Evolutionary conservation across 345 rosid genomes (phyloP).

Genomic region (Camelina laxa): DNA sequence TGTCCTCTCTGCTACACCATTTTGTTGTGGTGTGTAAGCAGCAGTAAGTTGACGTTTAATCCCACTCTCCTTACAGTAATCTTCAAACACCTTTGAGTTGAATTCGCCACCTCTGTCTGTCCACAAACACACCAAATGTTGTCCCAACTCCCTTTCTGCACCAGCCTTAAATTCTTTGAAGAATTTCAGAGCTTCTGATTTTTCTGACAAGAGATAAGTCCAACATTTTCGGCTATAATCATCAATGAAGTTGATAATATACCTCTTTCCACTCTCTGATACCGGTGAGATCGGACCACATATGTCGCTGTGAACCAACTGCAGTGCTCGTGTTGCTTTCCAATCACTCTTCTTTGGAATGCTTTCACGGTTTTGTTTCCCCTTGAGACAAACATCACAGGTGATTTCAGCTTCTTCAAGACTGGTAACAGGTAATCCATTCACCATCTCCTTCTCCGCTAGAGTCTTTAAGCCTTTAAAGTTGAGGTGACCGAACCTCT

Average conservation of each 20-base stretch:
- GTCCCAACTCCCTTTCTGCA: background rate
- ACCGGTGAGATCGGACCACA: no score
- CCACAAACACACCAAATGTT: background rate
- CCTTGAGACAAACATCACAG: no score
- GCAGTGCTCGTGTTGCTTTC: no score
- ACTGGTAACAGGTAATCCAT: no score
- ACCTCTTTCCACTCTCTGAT: no score
- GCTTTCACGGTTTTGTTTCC: no score
- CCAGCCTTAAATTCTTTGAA: background rate
- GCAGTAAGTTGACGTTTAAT: background rate
- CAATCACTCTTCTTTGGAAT: no score
- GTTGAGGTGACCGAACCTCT: no score
- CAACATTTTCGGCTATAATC: background rate
- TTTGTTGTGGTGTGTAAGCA: background rate
- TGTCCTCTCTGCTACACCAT: background rate
- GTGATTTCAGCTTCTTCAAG: no score
- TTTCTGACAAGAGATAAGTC: background rate
- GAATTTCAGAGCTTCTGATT: background rate
- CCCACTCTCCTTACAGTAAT: background rate
- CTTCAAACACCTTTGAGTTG: background rate
- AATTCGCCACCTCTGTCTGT: background rate
- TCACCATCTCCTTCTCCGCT: no score
- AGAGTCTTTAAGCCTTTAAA: no score
- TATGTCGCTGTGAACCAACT: no score
- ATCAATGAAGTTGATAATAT: slow-evolving; percentile 3